Percentiles rank a stretch among this genome's conserved stretches.
Evolutionary conservation across 2,329 filamentous ascomycete genomes (phyloP).

Genomic region (Albophoma yamanashiensis): DNA sequence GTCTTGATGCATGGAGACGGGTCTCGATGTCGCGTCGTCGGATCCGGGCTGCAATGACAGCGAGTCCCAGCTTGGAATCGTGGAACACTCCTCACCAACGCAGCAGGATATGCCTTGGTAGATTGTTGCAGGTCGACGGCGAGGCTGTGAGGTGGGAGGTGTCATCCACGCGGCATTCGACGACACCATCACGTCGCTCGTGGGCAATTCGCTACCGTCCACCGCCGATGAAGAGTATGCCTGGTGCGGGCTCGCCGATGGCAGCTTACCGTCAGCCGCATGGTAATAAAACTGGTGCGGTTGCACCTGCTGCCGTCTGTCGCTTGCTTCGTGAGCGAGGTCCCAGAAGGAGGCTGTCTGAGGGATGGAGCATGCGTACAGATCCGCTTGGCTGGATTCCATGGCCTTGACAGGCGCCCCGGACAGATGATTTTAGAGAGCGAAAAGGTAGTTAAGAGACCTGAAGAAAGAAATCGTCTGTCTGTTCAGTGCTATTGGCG

Average conservation of each 20-base stretch:
- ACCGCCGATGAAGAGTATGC: constrained; percentile 19
- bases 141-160: constrained; percentile 35
- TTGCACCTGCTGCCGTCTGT: background rate
- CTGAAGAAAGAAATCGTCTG: background rate
- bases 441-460: background rate
- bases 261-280: background rate
- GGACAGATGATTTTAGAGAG: background rate
- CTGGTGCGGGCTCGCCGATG: constrained; percentile 11
- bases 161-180: constrained; percentile 43
- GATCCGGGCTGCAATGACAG: constrained; percentile 39
- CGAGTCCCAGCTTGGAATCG: constrained; percentile 46
- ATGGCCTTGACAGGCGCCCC: background rate
- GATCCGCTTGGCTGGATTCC: background rate
- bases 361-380: background rate
- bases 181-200: constrained; percentile 34
- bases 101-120: constrained; percentile 53
- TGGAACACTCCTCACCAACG: constrained; percentile 40
- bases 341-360: background rate
- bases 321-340: background rate
- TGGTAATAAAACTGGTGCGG: background rate
- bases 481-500: background rate
- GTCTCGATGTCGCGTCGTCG: constrained; percentile 40
- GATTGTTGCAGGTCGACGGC: constrained; percentile 47
- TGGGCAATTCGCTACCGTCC: constrained; percentile 39
- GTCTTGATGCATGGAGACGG: constrained; percentile 47